Conservation (phyloP, 345 rosid genomes). For the Arabis hirsuta region DNA sequence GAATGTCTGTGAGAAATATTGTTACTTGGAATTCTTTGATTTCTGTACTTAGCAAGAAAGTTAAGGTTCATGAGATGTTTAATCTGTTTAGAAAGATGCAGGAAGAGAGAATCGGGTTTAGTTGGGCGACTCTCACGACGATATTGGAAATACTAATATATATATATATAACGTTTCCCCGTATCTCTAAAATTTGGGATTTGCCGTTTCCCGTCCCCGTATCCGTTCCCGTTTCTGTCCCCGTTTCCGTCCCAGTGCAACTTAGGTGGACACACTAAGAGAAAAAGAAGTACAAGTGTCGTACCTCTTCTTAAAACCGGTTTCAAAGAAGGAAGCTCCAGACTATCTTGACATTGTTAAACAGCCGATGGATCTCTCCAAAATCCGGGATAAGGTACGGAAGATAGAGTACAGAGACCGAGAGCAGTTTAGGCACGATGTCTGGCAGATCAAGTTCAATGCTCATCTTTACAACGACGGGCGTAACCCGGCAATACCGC, state of each 20-base stretch:
- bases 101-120: constrained; percentile 46
- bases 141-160: no score
- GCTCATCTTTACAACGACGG: constrained; percentile 82
- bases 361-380: constrained; percentile 90
- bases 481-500: constrained; percentile 90
- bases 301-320: constrained; percentile 84
- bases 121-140: constrained; percentile 52
- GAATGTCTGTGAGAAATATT: no score
- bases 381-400: constrained; percentile 81
- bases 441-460: constrained; percentile 75
- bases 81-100: constrained; percentile 50
- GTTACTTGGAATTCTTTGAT: no score
- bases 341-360: constrained; percentile 68
- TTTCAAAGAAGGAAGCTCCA: constrained; percentile 87
- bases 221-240: no score
- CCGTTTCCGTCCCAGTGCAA: no score
- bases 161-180: no score
- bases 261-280: constrained; percentile 73
- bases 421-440: constrained; percentile 79
- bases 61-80: constrained; percentile 38
- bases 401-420: constrained; percentile 75
- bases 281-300: constrained; percentile 61
- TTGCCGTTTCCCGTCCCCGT: no score
- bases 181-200: no score
- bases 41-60: constrained; percentile 35